A percentile compares a stretch with the other conserved stretches of the same genome.
phyloP scores from a whole-genome alignment of 345 rosid genomes.

The Lepidium aucheri region DNA sequence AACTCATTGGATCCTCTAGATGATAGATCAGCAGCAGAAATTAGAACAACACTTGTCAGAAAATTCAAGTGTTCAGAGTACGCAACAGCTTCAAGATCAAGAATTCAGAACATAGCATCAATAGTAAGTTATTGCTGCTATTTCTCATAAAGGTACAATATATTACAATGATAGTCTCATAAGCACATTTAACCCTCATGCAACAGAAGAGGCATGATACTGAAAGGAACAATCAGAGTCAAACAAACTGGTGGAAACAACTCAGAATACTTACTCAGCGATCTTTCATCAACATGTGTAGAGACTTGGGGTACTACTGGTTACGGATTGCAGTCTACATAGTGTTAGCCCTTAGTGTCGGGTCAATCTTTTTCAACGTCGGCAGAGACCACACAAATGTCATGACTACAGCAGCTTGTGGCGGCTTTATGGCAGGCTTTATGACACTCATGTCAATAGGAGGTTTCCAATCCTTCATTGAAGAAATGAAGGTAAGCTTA shows the following conservation, averaged over 20 bases:
- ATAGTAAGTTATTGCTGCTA: slow-evolving; percentile 40
- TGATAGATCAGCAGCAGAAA: slow-evolving; percentile 55
- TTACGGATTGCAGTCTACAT: slow-evolving; percentile 63
- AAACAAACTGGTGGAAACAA: slow-evolving; percentile 64
- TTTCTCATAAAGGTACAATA: not conserved
- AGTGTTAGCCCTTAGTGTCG: slow-evolving; percentile 62
- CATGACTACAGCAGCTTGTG: slow-evolving; percentile 56
- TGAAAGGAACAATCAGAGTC: slow-evolving; percentile 26
- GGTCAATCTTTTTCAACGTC: slow-evolving; percentile 51
- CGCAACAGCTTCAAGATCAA: slow-evolving; percentile 36
- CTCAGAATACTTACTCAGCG: slow-evolving; percentile 52
- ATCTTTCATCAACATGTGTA: slow-evolving; percentile 68
- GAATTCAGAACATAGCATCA: slow-evolving; percentile 45
- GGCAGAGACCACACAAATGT: slow-evolving; percentile 53
- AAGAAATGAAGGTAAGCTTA: slow-evolving; percentile 62
- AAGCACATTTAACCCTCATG: not conserved
- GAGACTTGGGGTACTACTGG: slow-evolving; percentile 87
- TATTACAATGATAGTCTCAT: not conserved
- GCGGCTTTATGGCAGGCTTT: slow-evolving; percentile 66
- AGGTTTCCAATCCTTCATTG: slow-evolving; percentile 84
- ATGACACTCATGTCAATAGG: slow-evolving; percentile 87
- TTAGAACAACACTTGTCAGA: slow-evolving; percentile 56
- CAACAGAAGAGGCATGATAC: slow-evolving; percentile 34
- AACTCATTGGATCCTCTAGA: slow-evolving; percentile 53
- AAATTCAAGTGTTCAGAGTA: slow-evolving; percentile 55